These are phyloP conservation scores for Urochloa ruziziensis DNA, from an alignment of 176 grass and related monocot genomes.

Conservation along the genomic window DNA sequence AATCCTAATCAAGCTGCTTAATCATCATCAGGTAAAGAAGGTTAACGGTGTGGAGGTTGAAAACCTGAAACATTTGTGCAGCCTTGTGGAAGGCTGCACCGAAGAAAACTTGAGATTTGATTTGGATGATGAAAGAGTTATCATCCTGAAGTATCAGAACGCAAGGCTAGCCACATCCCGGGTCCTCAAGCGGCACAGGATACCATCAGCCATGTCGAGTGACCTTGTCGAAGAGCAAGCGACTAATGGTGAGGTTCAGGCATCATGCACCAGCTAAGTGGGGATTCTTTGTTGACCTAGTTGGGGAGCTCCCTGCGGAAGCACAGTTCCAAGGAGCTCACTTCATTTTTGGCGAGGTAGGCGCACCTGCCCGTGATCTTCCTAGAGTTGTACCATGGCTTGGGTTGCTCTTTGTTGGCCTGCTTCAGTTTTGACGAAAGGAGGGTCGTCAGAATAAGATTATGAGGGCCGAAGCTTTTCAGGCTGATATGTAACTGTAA, in stretches of 20 bases:
- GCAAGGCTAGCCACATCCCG: slow-evolving; percentile 72
- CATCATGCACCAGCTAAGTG: slow-evolving; percentile 38
- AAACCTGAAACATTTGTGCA: slow-evolving; percentile 85
- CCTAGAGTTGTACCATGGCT: not conserved
- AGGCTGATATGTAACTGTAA: slow-evolving; percentile 29
- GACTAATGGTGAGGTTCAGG: slow-evolving; percentile 33
- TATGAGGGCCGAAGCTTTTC: slow-evolving; percentile 2
- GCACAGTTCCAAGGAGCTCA: slow-evolving; percentile 2
- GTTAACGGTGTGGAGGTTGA: slow-evolving; percentile 80
- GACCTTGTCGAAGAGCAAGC: slow-evolving; percentile 69
- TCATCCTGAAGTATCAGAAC: slow-evolving; percentile 68
- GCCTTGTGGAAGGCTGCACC: slow-evolving; percentile 61
- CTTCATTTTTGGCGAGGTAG: slow-evolving; percentile 1
- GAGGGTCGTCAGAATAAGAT: slow-evolving; percentile 28
- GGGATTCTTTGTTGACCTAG: not conserved
- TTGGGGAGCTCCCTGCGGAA: not conserved
- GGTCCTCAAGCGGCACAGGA: slow-evolving; percentile 85
- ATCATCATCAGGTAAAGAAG: slow-evolving; percentile 68
- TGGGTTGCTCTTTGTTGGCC: not conserved
- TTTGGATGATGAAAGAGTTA: slow-evolving; percentile 89
- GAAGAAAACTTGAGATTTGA: slow-evolving; percentile 88
- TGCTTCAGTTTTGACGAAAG: slow-evolving; percentile 23
- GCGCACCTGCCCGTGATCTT: not conserved
- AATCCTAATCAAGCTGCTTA: slow-evolving; percentile 15
- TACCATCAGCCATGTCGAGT: slow-evolving; percentile 68